phyloP scores from a whole-genome alignment of 768 basidiomycete genomes.

The Pleurotus salmoneostramineus region DNA sequence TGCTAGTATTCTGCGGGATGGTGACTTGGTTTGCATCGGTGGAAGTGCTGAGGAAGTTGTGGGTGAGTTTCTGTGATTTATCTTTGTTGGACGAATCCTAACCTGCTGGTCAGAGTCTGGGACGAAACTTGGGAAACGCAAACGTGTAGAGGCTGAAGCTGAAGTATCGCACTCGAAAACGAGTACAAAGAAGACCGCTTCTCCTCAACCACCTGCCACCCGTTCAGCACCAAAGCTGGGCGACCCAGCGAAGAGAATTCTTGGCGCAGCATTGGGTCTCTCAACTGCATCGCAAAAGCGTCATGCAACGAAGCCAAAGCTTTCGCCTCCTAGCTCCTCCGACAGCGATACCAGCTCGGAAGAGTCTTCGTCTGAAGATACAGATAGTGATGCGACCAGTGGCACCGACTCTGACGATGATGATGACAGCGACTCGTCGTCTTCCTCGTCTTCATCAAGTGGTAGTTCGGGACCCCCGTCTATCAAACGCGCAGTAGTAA shows the following conservation, averaged over 20 bases:
- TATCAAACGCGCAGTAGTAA: background rate
- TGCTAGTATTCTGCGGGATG: slow-evolving; percentile 40
- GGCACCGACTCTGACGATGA: background rate
- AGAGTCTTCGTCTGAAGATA: background rate
- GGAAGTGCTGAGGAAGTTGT: slow-evolving; percentile 11
- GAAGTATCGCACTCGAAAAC: background rate
- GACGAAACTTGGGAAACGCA: background rate
- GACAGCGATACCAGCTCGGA: background rate
- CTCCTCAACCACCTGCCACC: background rate
- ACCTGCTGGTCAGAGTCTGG: background rate
- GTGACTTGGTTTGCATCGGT: slow-evolving; percentile 37
- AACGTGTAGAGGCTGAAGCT: background rate
- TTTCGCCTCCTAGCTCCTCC: background rate
- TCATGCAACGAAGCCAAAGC: background rate
- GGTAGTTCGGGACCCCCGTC: background rate
- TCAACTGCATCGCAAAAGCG: background rate
- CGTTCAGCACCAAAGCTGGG: slow-evolving; percentile 62
- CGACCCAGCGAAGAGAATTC: slow-evolving; percentile 84
- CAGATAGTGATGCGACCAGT: background rate
- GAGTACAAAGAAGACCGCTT: background rate
- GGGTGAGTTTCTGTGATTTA: slow-evolving; percentile 5
- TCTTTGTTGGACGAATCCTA: slow-evolving; percentile 9
- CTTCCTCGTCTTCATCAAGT: background rate
- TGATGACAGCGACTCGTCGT: background rate
- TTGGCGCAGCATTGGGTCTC: slow-evolving; percentile 78